phyloP scores from a whole-genome alignment of 495 filamentous ascomycete species.

The Hypomontagnella monticulosa region DNA sequence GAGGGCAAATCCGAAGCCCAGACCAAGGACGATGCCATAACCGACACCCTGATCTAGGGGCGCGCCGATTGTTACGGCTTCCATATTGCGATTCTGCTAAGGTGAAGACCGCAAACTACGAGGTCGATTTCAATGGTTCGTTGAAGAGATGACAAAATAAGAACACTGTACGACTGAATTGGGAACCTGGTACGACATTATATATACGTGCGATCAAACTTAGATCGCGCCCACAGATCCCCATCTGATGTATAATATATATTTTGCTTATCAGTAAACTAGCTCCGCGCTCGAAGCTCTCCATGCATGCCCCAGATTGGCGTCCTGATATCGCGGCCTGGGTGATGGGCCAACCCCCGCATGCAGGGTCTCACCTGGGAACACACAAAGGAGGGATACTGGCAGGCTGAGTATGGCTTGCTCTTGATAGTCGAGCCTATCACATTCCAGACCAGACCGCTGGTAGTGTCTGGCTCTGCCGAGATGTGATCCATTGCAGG shows the following conservation, averaged over 20 bases:
- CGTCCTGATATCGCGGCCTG: slow-evolving; percentile 24
- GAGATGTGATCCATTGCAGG: slow-evolving; percentile 14
- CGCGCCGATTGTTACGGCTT: slow-evolving; percentile 44
- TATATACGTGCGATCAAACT: slow-evolving; percentile 15
- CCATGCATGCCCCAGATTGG: slow-evolving; percentile 31
- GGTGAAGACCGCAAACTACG: slow-evolving; percentile 1
- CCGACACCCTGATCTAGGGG: slow-evolving; percentile 76
- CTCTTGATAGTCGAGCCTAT: slow-evolving; percentile 24
- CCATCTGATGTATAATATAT: slow-evolving; percentile 21
- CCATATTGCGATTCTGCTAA: slow-evolving; percentile 23
- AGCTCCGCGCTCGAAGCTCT: slow-evolving; percentile 25
- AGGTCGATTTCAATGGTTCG: neutral
- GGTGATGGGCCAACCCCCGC: slow-evolving; percentile 30
- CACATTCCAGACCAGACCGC: slow-evolving; percentile 16
- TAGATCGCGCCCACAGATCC: neutral
- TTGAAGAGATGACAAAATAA: slow-evolving; percentile 8
- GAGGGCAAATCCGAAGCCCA: slow-evolving; percentile 79
- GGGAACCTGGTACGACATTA: slow-evolving; percentile 15
- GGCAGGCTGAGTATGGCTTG: slow-evolving; percentile 2
- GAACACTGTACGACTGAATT: neutral
- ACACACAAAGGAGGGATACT: neutral
- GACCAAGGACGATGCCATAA: slow-evolving; percentile 84
- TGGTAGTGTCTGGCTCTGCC: slow-evolving; percentile 17
- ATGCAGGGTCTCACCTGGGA: slow-evolving; percentile 36
- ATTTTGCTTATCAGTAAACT: slow-evolving; percentile 36